Evolutionary conservation across 352 stramenopile species (phyloP), one percentile per base, ranked within the genome.

Genomic region (Globisporangium perplexum): DNA sequence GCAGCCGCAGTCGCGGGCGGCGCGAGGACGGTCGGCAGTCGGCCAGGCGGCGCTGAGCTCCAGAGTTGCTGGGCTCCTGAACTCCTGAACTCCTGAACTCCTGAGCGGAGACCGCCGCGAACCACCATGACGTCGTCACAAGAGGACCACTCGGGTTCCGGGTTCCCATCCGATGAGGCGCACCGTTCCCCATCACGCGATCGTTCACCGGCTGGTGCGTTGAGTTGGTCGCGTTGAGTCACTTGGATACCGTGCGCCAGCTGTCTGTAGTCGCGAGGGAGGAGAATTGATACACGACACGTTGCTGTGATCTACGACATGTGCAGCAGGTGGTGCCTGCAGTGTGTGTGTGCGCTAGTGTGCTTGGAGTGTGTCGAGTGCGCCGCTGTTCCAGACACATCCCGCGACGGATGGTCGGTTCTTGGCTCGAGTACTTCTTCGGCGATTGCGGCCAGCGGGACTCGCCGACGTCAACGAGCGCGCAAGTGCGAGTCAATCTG

Each of bases 1-100:
- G 52, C 43, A 58, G 53, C 48, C 53, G 53, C 8, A 39, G 33
- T 18, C 33, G 33, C 33, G 33, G 33, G 33, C 33, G 33, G 11
- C 33, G 12, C 12, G 33, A 39, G 14, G 33, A 18, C 33, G 33
- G 31, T 0, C 31, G 15, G 7, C 3, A 3, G 33, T 17, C 33
- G 12, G 18, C 33, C 8, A 39, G 33, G 15, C 33, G 15, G 14
- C 33, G 33, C 33, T 39, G 33, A 30, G 26, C 26, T 30, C n/a
- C n/a, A n/a, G 26, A 30, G n/a, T n/a, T n/a, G n/a, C n/a, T n/a
- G n/a, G n/a, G n/a, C n/a, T n/a, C n/a, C n/a, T 30, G 26, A 30
- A 23, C 14, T 49, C 8, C 24, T 33, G 24, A 41, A n/a, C n/a
- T n/a, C n/a, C n/a, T 30, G 26, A 30, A 23, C 14, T 49, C 8